Conservation (phyloP, 805 yeast genomes). For the Ogataea ramenticola region DNA sequence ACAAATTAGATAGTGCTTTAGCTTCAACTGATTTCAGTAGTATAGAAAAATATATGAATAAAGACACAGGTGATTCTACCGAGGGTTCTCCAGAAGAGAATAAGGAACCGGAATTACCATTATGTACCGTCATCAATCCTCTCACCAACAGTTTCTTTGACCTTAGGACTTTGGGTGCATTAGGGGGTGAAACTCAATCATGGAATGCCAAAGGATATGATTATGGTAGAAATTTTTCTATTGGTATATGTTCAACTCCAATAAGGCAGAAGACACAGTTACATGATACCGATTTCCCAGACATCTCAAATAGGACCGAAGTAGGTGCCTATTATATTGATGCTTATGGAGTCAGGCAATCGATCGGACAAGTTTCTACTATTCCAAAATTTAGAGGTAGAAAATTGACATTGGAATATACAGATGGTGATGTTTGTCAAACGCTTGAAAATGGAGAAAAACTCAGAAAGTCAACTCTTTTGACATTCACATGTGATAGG, state of each 20-base stretch:
- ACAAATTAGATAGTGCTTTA: neutral
- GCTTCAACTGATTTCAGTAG: neutral
- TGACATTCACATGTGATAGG: slow-evolving; percentile 74
- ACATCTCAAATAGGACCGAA: slow-evolving; percentile 30
- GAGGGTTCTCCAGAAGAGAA: neutral
- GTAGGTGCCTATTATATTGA: slow-evolving; percentile 57
- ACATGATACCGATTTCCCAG: slow-evolving; percentile 24
- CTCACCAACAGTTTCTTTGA: slow-evolving; percentile 60
- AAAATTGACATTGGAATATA: slow-evolving; percentile 62
- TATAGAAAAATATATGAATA: neutral
- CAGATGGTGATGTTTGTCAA: slow-evolving; percentile 56
- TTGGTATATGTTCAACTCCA: slow-evolving; percentile 65
- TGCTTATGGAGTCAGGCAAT: slow-evolving; percentile 32
- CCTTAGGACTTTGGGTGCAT: slow-evolving; percentile 29
- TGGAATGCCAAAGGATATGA: slow-evolving; percentile 72
- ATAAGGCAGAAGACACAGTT: slow-evolving; percentile 19
- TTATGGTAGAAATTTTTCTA: slow-evolving; percentile 62
- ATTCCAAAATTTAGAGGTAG: slow-evolving; percentile 65
- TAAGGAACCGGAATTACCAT: slow-evolving; percentile 41
- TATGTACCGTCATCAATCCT: slow-evolving; percentile 69
- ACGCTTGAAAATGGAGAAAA: slow-evolving; percentile 38
- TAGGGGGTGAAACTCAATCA: slow-evolving; percentile 29
- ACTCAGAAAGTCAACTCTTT: slow-evolving; percentile 51
- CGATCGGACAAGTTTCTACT: slow-evolving; percentile 57
- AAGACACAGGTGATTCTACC: neutral